phyloP scores from a whole-genome alignment of 1,284 basidiomycete genomes.

The Malassezia psittaci region DNA sequence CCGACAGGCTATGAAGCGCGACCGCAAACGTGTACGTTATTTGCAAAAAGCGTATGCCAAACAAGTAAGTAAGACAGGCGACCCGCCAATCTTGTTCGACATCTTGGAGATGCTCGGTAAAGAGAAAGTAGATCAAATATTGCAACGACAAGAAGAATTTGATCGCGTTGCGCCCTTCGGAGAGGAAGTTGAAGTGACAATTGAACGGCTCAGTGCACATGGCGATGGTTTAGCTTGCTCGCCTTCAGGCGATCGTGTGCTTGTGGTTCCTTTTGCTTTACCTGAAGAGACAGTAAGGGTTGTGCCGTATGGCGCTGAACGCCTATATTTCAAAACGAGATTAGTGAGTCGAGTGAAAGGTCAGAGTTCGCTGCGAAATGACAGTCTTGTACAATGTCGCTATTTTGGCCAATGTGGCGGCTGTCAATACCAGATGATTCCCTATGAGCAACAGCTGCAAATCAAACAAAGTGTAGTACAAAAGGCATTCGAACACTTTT shows the following conservation, averaged over 20 bases:
- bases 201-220: constrained; percentile 40
- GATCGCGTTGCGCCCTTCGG: constrained; percentile 26
- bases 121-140: constrained; percentile 27
- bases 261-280: constrained; percentile 36
- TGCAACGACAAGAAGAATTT: constrained; percentile 28
- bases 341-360: constrained; percentile 23
- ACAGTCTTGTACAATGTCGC: constrained; percentile 34
- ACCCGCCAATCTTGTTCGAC: constrained; percentile 42
- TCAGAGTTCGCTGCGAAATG: constrained; percentile 17
- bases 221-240: constrained; percentile 40
- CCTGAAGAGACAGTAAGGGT: constrained; percentile 35
- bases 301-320: constrained; percentile 29
- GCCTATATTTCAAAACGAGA: constrained; percentile 32
- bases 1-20: constrained; percentile 17
- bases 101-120: constrained; percentile 33
- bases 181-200: constrained; percentile 23
- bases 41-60: constrained; percentile 35
- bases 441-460: constrained; percentile 73
- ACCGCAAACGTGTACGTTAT: constrained; percentile 27
- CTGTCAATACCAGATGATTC: constrained; percentile 53
- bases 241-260: constrained; percentile 31
- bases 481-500: constrained; percentile 57
- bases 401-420: constrained; percentile 46
- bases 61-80: constrained; percentile 35
- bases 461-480: constrained; percentile 79